Percentiles rank a stretch among this genome's conserved stretches.
phyloP scores from a whole-genome alignment of 148 eudicot genomes.

The Suaeda aralocaspica region DNA sequence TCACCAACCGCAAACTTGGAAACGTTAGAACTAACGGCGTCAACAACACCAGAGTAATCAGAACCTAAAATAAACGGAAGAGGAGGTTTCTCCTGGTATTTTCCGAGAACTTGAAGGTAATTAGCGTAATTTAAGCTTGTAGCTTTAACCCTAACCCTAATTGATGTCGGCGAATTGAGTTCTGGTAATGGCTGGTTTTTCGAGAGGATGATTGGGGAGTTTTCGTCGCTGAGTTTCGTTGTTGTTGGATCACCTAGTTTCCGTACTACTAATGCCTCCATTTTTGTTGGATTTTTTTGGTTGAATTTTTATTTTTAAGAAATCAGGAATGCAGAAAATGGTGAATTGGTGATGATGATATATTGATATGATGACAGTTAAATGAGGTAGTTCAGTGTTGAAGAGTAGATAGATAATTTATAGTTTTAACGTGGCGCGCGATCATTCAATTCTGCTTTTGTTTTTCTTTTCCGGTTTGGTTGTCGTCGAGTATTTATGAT shows the following conservation, averaged over 20 bases:
- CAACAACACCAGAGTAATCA: constrained; percentile 80
- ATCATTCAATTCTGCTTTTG: no score
- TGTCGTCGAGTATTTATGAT: no score
- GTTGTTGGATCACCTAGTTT: constrained; percentile 79
- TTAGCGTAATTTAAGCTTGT: constrained; percentile 86
- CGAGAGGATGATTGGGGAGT: constrained; percentile 43
- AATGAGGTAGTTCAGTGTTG: no score
- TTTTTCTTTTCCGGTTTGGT: no score
- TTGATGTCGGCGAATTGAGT: constrained; percentile 45
- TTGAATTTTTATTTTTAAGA: no score
- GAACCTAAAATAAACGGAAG: constrained; percentile 83
- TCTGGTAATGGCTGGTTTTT: constrained; percentile 51
- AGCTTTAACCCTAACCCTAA: constrained; percentile 59
- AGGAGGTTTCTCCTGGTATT: constrained; percentile 78
- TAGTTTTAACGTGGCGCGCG: no score
- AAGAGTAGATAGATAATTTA: no score
- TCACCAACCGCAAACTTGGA: constrained; percentile 68
- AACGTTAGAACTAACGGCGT: constrained; percentile 43
- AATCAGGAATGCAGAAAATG: no score
- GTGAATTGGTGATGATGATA: no score
- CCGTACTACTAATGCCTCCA: constrained; percentile 78
- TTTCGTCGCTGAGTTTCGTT: constrained; percentile 27
- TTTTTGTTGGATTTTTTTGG: constrained; percentile 9
- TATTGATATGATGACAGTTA: no score
- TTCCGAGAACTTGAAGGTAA: constrained; percentile 78